These are phyloP conservation scores for Priceomyces medius DNA, from an alignment of 805 yeast species.

Conservation along the genomic window DNA sequence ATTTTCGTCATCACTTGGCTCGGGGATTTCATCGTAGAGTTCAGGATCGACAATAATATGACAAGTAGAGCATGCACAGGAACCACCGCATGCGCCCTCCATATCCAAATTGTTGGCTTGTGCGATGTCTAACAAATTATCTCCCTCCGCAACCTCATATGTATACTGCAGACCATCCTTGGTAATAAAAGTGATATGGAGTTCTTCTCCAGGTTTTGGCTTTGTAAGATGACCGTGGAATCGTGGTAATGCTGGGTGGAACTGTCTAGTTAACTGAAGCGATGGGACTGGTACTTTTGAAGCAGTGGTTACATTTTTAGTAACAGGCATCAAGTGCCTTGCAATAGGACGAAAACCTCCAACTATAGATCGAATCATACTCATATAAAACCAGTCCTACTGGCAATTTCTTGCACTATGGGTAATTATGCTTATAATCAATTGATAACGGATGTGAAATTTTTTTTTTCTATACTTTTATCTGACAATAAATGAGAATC, in stretches of 20 bases:
- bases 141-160: slow-evolving; percentile 89
- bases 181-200: slow-evolving; percentile 76
- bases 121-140: slow-evolving; percentile 87
- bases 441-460: not conserved
- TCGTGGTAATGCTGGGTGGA: slow-evolving; percentile 19
- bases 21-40: slow-evolving; percentile 84
- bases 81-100: slow-evolving; percentile 99
- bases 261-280: slow-evolving; percentile 9
- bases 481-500: not conserved
- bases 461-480: not conserved
- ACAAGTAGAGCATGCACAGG: slow-evolving; percentile 98
- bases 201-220: slow-evolving; percentile 93
- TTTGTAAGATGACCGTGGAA: slow-evolving; percentile 84
- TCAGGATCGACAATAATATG: slow-evolving; percentile 97
- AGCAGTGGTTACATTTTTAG: not conserved
- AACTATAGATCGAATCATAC: not conserved
- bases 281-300: not conserved
- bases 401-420: not conserved
- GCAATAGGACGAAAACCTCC: not conserved
- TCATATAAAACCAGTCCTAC: not conserved
- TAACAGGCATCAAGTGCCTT: not conserved
- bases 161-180: slow-evolving; percentile 85
- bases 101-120: slow-evolving; percentile 90
- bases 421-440: not conserved
- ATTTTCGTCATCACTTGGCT: slow-evolving; percentile 96